Evolutionary conservation across 163 green algal genomes (phyloP).

Genomic region (Smithsoniella earleae): DNA sequence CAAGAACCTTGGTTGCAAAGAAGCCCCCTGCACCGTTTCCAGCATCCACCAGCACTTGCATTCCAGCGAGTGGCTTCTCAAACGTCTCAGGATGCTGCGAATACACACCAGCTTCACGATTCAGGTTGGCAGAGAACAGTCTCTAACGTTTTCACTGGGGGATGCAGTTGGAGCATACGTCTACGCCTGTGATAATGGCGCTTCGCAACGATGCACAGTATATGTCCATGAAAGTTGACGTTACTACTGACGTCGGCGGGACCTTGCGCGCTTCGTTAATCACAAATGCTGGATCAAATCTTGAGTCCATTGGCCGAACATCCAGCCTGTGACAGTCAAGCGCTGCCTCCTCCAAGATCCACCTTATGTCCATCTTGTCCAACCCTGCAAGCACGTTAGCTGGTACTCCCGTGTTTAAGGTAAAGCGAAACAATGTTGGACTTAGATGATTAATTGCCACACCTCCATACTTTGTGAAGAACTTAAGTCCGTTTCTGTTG

Average conservation of each 20-base stretch:
- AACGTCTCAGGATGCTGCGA: conserved; percentile 25
- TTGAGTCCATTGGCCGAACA: background rate
- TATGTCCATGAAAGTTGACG: conserved; percentile 11
- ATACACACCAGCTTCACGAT: no score
- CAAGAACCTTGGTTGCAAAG: conserved; percentile 70
- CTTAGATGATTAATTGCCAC: no score
- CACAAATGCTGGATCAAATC: conserved; percentile 17
- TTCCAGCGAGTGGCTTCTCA: conserved; percentile 38
- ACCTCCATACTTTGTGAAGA: conserved; percentile 60
- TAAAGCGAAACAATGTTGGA: background rate
- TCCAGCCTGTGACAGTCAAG: conserved; percentile 29
- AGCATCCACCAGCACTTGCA: conserved; percentile 78
- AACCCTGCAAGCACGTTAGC: conserved; percentile 36
- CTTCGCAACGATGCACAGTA: conserved; percentile 13
- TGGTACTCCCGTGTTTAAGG: background rate
- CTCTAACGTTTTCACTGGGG: no score
- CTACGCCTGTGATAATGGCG: conserved; percentile 23
- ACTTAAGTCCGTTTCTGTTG: conserved; percentile 58
- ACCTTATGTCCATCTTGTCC: conserved; percentile 63
- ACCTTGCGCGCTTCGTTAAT: conserved; percentile 24
- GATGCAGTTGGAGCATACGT: background rate
- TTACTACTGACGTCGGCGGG: conserved; percentile 5
- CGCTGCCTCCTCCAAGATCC: conserved; percentile 43
- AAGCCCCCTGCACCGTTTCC: conserved; percentile 86
- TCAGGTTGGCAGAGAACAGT: no score